Percentiles rank a stretch among this genome's conserved stretches.
phyloP scores from a whole-genome alignment of 1,284 basidiomycete species.

The Cryptococcus sp. region DNA sequence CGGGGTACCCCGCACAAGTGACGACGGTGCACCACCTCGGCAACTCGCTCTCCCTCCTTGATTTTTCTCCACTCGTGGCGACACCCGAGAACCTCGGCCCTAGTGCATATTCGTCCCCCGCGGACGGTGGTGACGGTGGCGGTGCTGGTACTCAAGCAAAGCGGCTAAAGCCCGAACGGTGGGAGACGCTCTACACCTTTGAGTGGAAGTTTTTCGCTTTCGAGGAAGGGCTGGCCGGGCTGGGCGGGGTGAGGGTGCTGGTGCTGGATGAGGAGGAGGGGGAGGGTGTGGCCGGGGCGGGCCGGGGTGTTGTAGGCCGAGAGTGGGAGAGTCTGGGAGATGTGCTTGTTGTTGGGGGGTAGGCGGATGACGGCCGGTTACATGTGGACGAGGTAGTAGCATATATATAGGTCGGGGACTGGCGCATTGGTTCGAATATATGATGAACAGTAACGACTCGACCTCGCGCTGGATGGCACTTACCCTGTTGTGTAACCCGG shows the following conservation, averaged over 20 bases:
- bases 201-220: conserved; percentile 29
- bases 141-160: too few relatives aligned
- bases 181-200: conserved; percentile 31
- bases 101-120: background rate
- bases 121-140: too few relatives aligned
- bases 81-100: conserved; percentile 12
- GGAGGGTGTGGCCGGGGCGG: background rate
- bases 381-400: too few relatives aligned
- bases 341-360: conserved; percentile 18
- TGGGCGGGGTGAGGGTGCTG: conserved; percentile 41
- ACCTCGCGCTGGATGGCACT: too few relatives aligned
- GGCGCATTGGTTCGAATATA: too few relatives aligned
- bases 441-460: too few relatives aligned
- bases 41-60: conserved; percentile 18
- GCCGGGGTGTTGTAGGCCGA: conserved; percentile 7
- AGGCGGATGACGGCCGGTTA: too few relatives aligned
- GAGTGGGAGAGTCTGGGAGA: conserved; percentile 43
- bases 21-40: conserved; percentile 25
- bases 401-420: too few relatives aligned
- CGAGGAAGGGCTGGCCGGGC: conserved; percentile 29
- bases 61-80: conserved; percentile 10
- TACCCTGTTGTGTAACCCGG: too few relatives aligned
- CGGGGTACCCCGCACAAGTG: background rate
- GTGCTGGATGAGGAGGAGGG: conserved; percentile 15
- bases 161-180: conserved; percentile 11